phyloP scores from a whole-genome alignment of 306 rosid species.

The Chamaecrista fasciculata region DNA sequence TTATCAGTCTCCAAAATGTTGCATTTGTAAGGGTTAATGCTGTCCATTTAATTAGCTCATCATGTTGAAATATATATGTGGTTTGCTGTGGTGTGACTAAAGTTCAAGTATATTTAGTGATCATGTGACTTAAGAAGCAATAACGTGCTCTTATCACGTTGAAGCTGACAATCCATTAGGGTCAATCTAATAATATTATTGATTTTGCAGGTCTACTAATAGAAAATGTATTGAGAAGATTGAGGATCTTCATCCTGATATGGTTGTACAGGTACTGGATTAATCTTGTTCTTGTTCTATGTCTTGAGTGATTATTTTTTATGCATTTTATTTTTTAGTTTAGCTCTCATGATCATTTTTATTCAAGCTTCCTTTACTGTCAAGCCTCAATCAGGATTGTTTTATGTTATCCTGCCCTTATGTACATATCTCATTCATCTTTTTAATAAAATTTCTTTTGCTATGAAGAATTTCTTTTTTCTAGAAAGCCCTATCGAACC shows the following conservation, averaged over 20 bases:
- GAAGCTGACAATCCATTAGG: neutral
- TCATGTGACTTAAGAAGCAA: neutral
- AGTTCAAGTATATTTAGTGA: neutral
- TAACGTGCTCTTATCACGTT: neutral
- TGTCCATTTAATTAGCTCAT: neutral
- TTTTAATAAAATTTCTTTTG: neutral
- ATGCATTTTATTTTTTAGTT: neutral
- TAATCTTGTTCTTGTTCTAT: neutral
- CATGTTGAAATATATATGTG: neutral
- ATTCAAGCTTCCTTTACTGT: neutral
- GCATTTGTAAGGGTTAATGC: neutral
- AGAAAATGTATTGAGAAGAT: slow-evolving; percentile 46
- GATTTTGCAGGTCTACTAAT: slow-evolving; percentile 42
- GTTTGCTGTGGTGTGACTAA: neutral
- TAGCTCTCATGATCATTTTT: neutral
- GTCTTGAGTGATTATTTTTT: slow-evolving; percentile 7
- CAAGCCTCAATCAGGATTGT: neutral
- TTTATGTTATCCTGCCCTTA: neutral
- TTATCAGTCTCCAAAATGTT: neutral
- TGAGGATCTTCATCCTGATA: slow-evolving; percentile 69
- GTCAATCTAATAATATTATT: neutral
- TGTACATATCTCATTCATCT: neutral
- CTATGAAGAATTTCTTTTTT: too few species aligned
- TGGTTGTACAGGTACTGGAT: slow-evolving; percentile 63
- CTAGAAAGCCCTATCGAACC: too few species aligned